Evolutionary conservation across 2,329 filamentous ascomycete species (phyloP), one percentile per base, ranked within the genome.

Genomic region (Ceratocystiopsis minuta): DNA sequence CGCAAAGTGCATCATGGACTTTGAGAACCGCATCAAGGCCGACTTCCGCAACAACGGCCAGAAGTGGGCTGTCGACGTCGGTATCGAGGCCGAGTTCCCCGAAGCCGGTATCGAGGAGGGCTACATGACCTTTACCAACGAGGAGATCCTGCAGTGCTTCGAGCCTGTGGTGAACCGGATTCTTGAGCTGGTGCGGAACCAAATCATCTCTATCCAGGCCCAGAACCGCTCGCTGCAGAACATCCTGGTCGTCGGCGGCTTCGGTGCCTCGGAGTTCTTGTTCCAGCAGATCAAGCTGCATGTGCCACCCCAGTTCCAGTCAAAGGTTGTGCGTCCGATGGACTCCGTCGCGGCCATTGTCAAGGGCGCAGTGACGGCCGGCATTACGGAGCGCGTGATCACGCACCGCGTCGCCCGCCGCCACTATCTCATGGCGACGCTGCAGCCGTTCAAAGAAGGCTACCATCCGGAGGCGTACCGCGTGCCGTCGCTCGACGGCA

Each of bases 211-310:
- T 51, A 96, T 98, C 52, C 90, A 96, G 64, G 88, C 88, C 6
- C 90, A 96, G 63, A 96, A 95, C 68, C 72, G 87, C 51, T 75
- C 81, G 33, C 66, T 98, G 43, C 88, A 96, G 69, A 96, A 95
- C 58, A 90, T 98, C 42, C 68, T 98, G 47, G 87, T 98, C 9
- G 90, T 98, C 11, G 90, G 90, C 69, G 90, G 90, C 52, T 98
- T 98, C 57, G 90, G 90, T 65, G 90, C 88, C 28, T 96, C 88
- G 9, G 90, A 98, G 63, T 96, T 96, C 58, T 79, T 98, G 46
- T 98, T 96, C 75, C 88, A 96, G 62, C 90, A 98, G 62, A 96
- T 98, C 68, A 95, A 94, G 63, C 78, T 96, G 37, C 90, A 96
- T 57, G 90, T 98, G 2, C 90, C 90, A 34, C 90, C 90, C 11